Base-by-base conservation (phyloP, 2,329 filamentous ascomycete species). In the Annulohypoxylon truncatum region DNA sequence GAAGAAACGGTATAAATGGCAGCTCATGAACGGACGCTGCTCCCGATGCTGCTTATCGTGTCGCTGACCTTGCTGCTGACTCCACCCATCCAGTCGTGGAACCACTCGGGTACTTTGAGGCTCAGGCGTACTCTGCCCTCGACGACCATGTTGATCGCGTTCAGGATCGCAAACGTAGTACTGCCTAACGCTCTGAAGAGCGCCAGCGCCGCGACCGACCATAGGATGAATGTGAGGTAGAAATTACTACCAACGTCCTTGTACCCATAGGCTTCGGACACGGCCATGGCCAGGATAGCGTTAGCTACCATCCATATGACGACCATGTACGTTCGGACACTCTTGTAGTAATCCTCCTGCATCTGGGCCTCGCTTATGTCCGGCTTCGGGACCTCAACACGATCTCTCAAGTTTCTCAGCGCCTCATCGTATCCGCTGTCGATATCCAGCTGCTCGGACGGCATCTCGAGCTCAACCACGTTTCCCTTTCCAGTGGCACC, bases 331-430 rank as follows among this genome's bases (percentile, higher is more conserved):
- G 96, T 99, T 58, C 96, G 90, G 55, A 99, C 96, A 40, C 91
- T 93, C 78, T 94, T 93, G 86, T 99, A 99, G 85, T 99, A 99
- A 81, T 99, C 96, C 79, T 99, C 96, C 79, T 99, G 96, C 80
- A 94, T 82, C 81, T 98, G 96, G 0, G 87, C 84, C 73, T 97
- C 95, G 44, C 87, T 89, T 13, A 88, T 73, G 0, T 83, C 79
- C 0, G 86, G 78, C 10, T 80, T 77, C 9, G 91, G 84, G 0
- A 98, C 95, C 77, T 97, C 94, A 73, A 99, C 85, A 46, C 96
- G 87, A 76, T 99, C 96, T 54, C 96, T 92, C 4, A 99, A 90
- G 78, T 99, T 99, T 68, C 96, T 92, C 24, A 99, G 89, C 0
- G 96, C 96, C 78, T 97, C 95, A 77, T 99, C 96, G 79, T 99